Conservation (phyloP, 192 early-diverging fungal species). For the Kickxella alabastrina region DNA sequence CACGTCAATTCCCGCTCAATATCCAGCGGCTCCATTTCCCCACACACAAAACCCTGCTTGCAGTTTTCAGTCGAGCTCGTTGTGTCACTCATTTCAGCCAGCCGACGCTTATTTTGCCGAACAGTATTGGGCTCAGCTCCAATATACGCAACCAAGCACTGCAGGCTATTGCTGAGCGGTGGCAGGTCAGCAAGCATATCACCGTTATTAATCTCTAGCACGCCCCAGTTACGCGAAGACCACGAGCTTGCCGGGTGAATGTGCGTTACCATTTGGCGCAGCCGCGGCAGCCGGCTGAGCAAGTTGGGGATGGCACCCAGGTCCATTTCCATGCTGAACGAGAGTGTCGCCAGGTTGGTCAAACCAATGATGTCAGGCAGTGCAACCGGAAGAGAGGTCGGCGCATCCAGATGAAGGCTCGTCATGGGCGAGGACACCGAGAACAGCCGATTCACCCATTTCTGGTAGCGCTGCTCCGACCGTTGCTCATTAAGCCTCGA, state of each 20-base stretch:
- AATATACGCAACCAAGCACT: slow-evolving; percentile 18
- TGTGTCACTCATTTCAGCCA: not conserved
- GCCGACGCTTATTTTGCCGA: slow-evolving; percentile 2
- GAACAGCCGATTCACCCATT: slow-evolving; percentile 38
- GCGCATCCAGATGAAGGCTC: slow-evolving; percentile 28
- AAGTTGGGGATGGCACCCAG: slow-evolving; percentile 26
- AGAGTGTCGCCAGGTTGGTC: slow-evolving; percentile 13
- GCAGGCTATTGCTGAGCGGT: slow-evolving; percentile 22
- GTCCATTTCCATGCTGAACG: slow-evolving; percentile 38
- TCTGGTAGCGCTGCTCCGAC: slow-evolving; percentile 18
- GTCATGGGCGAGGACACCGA: slow-evolving; percentile 20
- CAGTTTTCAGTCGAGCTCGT: not conserved
- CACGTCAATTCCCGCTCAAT: slow-evolving; percentile 34
- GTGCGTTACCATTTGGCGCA: slow-evolving; percentile 24
- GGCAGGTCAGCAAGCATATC: slow-evolving; percentile 16
- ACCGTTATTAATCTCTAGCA: slow-evolving; percentile 11
- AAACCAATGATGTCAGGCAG: slow-evolving; percentile 40
- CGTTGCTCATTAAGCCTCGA: not conserved
- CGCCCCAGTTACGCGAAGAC: slow-evolving; percentile 10
- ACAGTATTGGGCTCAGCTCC: slow-evolving; percentile 2
- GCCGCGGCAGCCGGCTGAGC: slow-evolving; percentile 17
- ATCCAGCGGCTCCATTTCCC: slow-evolving; percentile 6
- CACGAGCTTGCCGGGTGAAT: slow-evolving; percentile 24
- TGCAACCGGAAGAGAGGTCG: slow-evolving; percentile 6
- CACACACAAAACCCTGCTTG: too few species aligned